phyloP scores from a whole-genome alignment of 2,329 filamentous ascomycete genomes.

The Helotiales sp. region DNA sequence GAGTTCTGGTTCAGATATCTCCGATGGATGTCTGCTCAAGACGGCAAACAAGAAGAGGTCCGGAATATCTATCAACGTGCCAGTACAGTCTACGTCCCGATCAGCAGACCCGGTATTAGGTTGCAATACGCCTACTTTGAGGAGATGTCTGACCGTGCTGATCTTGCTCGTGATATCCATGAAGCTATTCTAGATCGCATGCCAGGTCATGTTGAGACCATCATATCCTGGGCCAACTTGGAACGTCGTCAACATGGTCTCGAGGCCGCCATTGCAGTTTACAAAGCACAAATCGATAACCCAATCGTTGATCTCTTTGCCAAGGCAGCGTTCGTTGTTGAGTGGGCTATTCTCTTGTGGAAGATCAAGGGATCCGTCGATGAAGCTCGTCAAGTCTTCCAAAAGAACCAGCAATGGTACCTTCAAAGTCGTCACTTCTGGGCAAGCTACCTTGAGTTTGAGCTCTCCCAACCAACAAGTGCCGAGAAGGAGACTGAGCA shows the following conservation, averaged over 20 bases:
- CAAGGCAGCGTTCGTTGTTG: slow-evolving; percentile 84
- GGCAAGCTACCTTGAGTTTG: slow-evolving; percentile 86
- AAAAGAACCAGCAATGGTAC: slow-evolving; percentile 83
- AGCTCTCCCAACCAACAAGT: slow-evolving; percentile 79
- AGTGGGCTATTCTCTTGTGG: slow-evolving; percentile 88
- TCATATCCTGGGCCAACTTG: slow-evolving; percentile 85
- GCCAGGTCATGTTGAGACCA: slow-evolving; percentile 84
- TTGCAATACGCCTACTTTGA: slow-evolving; percentile 95
- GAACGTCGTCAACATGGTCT: slow-evolving; percentile 82
- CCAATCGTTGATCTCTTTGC: slow-evolving; percentile 74
- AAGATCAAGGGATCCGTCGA: slow-evolving; percentile 81
- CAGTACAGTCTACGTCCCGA: slow-evolving; percentile 81
- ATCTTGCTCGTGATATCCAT: slow-evolving; percentile 84
- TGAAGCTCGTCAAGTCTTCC: slow-evolving; percentile 83
- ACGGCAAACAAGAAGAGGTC: slow-evolving; percentile 84
- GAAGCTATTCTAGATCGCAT: slow-evolving; percentile 76
- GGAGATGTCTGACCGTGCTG: slow-evolving; percentile 77
- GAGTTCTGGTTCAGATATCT: slow-evolving; percentile 99
- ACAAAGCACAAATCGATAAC: slow-evolving; percentile 80
- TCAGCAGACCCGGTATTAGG: slow-evolving; percentile 81
- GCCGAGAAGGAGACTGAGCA: slow-evolving; percentile 67
- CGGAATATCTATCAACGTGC: slow-evolving; percentile 92
- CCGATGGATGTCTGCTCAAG: slow-evolving; percentile 86
- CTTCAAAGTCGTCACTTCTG: slow-evolving; percentile 87
- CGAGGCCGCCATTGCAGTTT: slow-evolving; percentile 82